A percentile compares a stretch with the other conserved stretches of the same genome.
These are phyloP conservation scores for Hyphopichia burtonii DNA, from an alignment of 1,139 yeast species.

Conservation along the genomic window DNA sequence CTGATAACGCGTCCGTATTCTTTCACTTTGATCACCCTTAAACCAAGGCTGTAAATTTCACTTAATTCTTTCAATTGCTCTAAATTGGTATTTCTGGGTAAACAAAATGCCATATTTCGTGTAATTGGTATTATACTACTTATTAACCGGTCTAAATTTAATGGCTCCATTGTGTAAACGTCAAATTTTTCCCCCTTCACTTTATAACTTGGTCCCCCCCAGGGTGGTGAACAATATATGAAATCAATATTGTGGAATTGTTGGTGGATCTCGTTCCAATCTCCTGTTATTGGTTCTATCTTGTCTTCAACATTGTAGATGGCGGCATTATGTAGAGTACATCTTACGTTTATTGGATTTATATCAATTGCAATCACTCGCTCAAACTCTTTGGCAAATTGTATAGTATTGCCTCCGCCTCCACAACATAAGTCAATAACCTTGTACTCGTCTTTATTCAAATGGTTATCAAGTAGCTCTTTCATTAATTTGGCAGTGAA, in stretches of 20 bases:
- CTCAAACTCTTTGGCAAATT: conserved; percentile 63
- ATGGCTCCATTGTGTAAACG: conserved; percentile 43
- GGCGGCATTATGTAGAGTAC: conserved; percentile 71
- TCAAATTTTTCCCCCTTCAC: conserved; percentile 38
- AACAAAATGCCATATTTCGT: conserved; percentile 60
- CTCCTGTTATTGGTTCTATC: conserved; percentile 50
- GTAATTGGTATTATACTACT: conserved; percentile 41
- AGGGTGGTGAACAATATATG: conserved; percentile 86
- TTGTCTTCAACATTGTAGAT: conserved; percentile 60
- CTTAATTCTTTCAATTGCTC: conserved; percentile 55
- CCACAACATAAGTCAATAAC: conserved; percentile 85
- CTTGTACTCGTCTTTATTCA: conserved; percentile 15
- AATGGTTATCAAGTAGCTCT: conserved; percentile 19
- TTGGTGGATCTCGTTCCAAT: conserved; percentile 47
- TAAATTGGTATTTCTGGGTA: conserved; percentile 72
- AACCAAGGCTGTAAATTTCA: conserved; percentile 37
- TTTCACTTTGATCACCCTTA: conserved; percentile 44
- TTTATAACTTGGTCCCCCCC: conserved; percentile 88
- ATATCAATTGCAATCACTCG: conserved; percentile 68
- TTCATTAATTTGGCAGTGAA: conserved; percentile 59
- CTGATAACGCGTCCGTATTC: conserved; percentile 51
- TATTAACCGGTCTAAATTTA: conserved; percentile 46
- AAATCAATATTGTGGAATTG: conserved; percentile 49
- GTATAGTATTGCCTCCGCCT: conserved; percentile 92
- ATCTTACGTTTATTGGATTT: conserved; percentile 56